Conservation (phyloP, 306 rosid genomes). For the Quercus robur region DNA sequence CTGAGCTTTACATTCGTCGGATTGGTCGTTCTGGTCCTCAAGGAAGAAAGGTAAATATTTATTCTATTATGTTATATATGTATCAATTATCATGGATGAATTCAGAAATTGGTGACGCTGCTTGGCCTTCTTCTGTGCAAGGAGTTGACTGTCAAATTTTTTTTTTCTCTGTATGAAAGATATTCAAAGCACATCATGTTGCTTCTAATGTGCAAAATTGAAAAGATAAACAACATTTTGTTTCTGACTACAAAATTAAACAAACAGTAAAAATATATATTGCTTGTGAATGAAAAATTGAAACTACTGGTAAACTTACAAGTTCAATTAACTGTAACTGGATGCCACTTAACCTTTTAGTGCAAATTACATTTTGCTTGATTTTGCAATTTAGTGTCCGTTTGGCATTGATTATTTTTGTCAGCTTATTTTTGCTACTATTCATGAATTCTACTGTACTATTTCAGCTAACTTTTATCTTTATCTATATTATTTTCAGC, state of each 20-base stretch:
- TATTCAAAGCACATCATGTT: not conserved
- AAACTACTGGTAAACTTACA: not conserved
- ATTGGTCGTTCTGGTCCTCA: slow-evolving; percentile 97
- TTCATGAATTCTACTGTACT: too few species aligned
- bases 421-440: too few species aligned
- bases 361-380: too few species aligned
- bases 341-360: not conserved
- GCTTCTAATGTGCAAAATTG: not conserved
- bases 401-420: too few species aligned
- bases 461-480: too few species aligned
- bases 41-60: slow-evolving; percentile 80
- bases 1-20: slow-evolving; percentile 87
- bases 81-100: not conserved
- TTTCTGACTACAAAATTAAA: too few species aligned
- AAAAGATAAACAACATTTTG: not conserved
- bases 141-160: too few species aligned
- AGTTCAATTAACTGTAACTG: not conserved
- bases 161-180: too few species aligned
- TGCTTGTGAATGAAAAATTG: too few species aligned
- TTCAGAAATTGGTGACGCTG: not conserved
- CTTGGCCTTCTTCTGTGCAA: not conserved
- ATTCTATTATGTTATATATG: not conserved
- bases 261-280: too few species aligned
- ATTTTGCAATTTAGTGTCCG: too few species aligned
- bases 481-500: too few species aligned